Conservation (phyloP, 305 asterid species). For the Ilex paraguariensis region DNA sequence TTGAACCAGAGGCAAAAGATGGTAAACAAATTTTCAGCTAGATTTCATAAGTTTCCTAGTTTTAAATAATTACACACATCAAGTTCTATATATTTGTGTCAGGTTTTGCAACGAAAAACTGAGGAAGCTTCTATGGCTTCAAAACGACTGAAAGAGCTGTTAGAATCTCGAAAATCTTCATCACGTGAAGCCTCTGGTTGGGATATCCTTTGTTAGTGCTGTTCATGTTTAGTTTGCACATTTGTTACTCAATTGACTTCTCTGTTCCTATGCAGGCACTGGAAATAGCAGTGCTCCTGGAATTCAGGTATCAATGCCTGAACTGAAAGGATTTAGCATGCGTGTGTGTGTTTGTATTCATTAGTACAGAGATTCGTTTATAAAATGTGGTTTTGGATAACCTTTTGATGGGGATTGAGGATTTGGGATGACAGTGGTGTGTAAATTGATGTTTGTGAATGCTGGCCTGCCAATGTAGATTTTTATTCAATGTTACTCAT, state of each 20-base stretch:
- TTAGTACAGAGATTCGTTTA: too few relatives aligned
- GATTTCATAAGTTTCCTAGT: too few relatives aligned
- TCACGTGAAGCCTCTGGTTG: constrained; percentile 67
- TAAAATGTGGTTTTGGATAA: too few relatives aligned
- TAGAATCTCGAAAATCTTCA: constrained; percentile 74
- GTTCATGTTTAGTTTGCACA: too few relatives aligned
- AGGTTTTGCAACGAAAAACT: constrained; percentile 95
- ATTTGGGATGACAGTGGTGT: too few relatives aligned
- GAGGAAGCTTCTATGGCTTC: constrained; percentile 96
- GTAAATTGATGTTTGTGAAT: too few relatives aligned
- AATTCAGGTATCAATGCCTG: constrained; percentile 47
- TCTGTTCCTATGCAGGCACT: constrained; percentile 17
- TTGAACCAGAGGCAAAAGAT: constrained; percentile 97
- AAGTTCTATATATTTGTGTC: constrained; percentile 9
- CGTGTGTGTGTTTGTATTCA: too few relatives aligned
- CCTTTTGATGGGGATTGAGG: too few relatives aligned
- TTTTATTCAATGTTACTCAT: too few relatives aligned
- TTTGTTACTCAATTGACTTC: not conserved
- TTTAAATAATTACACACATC: not conserved
- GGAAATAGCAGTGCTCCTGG: constrained; percentile 66
- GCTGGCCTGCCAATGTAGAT: too few relatives aligned
- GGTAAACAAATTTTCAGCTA: constrained; percentile 34
- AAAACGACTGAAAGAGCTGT: constrained; percentile 82
- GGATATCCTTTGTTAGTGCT: not conserved
- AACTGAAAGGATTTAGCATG: too few relatives aligned